Evolutionary conservation across 2,329 filamentous ascomycete species (phyloP).

Genomic region (Scopulariopsis brevicaulis): DNA sequence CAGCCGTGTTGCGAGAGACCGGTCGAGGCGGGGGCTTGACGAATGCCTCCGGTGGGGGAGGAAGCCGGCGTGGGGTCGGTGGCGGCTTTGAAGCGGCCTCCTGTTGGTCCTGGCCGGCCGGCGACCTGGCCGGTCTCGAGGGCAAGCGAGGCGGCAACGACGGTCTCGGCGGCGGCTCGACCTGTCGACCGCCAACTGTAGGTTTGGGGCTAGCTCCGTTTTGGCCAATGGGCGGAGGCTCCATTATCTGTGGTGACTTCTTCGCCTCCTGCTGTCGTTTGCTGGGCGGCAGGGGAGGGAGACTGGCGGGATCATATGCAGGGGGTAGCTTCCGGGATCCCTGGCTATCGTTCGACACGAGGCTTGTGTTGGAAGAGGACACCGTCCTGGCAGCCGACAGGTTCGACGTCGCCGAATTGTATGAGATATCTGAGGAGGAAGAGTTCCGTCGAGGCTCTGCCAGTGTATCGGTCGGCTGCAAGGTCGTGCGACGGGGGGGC

Average conservation of each 20-base stretch:
- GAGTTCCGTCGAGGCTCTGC: slow-evolving; percentile 36
- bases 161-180: slow-evolving; percentile 8
- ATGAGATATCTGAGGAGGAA: slow-evolving; percentile 44
- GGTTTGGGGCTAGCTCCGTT: slow-evolving; percentile 32
- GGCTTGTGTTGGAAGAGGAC: slow-evolving; percentile 31
- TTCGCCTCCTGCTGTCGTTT: slow-evolving; percentile 40
- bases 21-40: slow-evolving; percentile 15
- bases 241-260: neutral
- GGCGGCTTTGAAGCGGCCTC: neutral
- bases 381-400: slow-evolving; percentile 34
- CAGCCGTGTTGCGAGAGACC: slow-evolving; percentile 9
- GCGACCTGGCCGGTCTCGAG: slow-evolving; percentile 1
- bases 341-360: slow-evolving; percentile 26
- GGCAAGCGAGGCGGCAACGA: slow-evolving; percentile 1
- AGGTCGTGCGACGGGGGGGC: slow-evolving; percentile 1
- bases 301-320: slow-evolving; percentile 39
- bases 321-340: slow-evolving; percentile 41
- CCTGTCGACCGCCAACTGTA: slow-evolving; percentile 36
- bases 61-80: slow-evolving; percentile 21
- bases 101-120: neutral
- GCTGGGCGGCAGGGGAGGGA: slow-evolving; percentile 46
- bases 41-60: slow-evolving; percentile 17
- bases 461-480: neutral
- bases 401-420: slow-evolving; percentile 40
- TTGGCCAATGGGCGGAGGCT: slow-evolving; percentile 12